Evolutionary conservation across 768 basidiomycete species (phyloP).

Genomic region (Royoungia palumana): DNA sequence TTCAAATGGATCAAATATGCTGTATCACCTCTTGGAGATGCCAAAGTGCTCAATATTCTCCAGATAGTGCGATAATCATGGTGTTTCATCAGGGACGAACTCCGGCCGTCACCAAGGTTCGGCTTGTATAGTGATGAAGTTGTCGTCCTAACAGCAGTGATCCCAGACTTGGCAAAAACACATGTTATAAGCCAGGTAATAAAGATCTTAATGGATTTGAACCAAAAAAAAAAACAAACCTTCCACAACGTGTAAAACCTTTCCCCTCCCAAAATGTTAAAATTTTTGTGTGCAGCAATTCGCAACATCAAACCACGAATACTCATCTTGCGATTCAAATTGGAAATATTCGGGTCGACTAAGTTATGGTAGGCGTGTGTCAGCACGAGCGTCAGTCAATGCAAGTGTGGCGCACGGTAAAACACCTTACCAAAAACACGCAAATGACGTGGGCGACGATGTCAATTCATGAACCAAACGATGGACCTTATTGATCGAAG

Average conservation of each 20-base stretch:
- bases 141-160: conserved; percentile 17
- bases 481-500: no score
- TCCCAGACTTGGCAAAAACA: conserved; percentile 5
- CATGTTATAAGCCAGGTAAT: background rate
- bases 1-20: conserved; percentile 30
- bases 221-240: conserved; percentile 17
- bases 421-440: no score
- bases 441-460: no score
- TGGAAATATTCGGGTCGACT: conserved; percentile 20
- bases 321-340: conserved; percentile 25
- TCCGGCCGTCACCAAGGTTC: conserved; percentile 28
- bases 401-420: no score
- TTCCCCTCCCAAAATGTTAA: conserved; percentile 11
- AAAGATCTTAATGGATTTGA: no score
- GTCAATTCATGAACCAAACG: no score
- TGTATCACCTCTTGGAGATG: conserved; percentile 31
- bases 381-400: no score
- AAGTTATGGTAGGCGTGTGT: no score
- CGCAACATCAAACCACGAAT: conserved; percentile 22
- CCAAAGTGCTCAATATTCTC: conserved; percentile 21
- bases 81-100: background rate
- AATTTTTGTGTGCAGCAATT: conserved; percentile 6
- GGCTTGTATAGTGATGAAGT: conserved; percentile 28
- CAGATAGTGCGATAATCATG: background rate
- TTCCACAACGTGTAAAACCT: conserved; percentile 28